phyloP scores from a whole-genome alignment of 495 filamentous ascomycete species.

The Penicillium paradoxum region DNA sequence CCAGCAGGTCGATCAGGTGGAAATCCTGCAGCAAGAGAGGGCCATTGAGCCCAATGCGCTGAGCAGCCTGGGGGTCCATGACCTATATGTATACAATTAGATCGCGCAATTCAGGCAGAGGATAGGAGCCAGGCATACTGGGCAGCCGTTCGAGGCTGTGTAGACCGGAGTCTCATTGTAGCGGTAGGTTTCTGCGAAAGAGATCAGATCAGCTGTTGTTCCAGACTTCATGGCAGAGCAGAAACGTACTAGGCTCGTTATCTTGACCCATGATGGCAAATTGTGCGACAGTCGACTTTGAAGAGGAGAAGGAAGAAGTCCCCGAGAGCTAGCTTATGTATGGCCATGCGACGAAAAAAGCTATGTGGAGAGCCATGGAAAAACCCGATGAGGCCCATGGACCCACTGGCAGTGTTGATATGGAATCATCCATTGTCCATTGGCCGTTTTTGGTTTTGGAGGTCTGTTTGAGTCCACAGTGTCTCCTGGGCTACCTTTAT shows the following conservation, averaged over 20 bases:
- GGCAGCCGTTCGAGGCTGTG: slow-evolving; percentile 56
- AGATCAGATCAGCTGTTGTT: not conserved
- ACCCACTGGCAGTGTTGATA: not conserved
- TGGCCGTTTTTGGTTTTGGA: not conserved
- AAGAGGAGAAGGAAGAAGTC: not conserved
- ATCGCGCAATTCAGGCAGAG: not conserved
- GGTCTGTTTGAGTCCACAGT: not conserved
- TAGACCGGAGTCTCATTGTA: slow-evolving; percentile 54
- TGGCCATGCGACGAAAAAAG: not conserved
- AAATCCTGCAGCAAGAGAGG: slow-evolving; percentile 61
- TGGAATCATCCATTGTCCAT: not conserved
- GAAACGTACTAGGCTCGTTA: slow-evolving; percentile 10
- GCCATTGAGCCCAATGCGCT: slow-evolving; percentile 58
- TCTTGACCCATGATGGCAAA: slow-evolving; percentile 17
- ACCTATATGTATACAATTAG: slow-evolving; percentile 28
- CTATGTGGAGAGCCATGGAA: not conserved
- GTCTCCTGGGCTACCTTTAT: not conserved
- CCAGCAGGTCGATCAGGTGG: slow-evolving; percentile 59
- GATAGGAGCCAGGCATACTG: slow-evolving; percentile 12
- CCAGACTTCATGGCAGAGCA: not conserved
- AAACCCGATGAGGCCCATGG: not conserved
- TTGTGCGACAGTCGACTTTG: not conserved
- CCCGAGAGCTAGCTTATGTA: not conserved
- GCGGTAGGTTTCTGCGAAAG: slow-evolving; percentile 40
- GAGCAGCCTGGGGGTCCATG: slow-evolving; percentile 53